Base-by-base conservation (phyloP, 2,329 filamentous ascomycete genomes). In the Botrytis paeoniae region DNA sequence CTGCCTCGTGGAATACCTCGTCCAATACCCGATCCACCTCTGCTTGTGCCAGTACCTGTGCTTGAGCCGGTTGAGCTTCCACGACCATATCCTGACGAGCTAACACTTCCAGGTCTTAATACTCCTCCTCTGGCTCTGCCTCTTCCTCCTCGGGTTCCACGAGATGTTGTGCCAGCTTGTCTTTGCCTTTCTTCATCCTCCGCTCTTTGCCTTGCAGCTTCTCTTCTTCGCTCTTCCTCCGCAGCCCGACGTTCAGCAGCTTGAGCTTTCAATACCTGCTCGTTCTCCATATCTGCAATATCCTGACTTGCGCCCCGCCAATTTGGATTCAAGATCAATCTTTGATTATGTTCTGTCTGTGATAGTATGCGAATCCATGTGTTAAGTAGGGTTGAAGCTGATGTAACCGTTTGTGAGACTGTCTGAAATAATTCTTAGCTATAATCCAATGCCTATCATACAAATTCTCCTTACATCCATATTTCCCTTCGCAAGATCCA, bases 281-380 rank as follows among this genome's bases (percentile, higher is more conserved):
- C 95, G 71, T 90, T 91, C 82, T 98, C 95, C 72, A 94, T 88
- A 74, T 97, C 94, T n/a, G 89, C 86, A 57, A 97, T 83, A 83
- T 99, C 96, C 79, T 95, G 90, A 7, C 89, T 93, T 41, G 95
- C 93, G 73, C 96, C 96, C 80, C 95, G 92, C 94, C 95, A 99
- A 73, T 89, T 86, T 2, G 94, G 93, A 80, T 97, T 92, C 63
- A 98, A 86, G 62, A 99, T 91, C 69, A 99, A 85, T 37, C 96
- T 91, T 82, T 98, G 95, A 81, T 97, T 98, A 83, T 99, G 96
- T 83, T 99, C 96, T 7, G 96, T 98, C 82, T 99, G 96, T 10
- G 94, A 96, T 20, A 99, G 88, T 77, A 99, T 98, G 70, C 94
- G 91, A 14, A 94, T 97, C 95, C 95, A 99, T 25, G 95, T 97